A percentile compares a stretch with the other conserved stretches of the same genome.
Conservation (phyloP, 805 yeast species). For the Candida orba region DNA sequence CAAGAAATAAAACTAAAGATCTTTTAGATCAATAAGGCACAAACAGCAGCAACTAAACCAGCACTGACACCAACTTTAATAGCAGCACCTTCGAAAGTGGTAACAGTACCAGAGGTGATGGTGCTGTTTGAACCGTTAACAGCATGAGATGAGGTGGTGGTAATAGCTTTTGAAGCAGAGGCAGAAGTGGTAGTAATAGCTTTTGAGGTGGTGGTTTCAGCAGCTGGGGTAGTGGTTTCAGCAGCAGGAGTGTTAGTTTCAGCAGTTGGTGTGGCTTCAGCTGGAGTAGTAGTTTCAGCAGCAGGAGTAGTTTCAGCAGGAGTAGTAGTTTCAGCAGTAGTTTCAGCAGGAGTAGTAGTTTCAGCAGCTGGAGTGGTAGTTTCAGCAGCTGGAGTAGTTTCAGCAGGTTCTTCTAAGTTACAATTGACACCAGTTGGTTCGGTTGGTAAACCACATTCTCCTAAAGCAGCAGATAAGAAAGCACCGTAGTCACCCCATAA, state of each 20-base stretch:
- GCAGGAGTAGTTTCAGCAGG: not conserved
- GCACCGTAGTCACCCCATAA: slow-evolving; percentile 5
- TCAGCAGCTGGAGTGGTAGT: not conserved
- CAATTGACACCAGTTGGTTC: slow-evolving; percentile 6
- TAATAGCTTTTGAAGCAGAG: not conserved
- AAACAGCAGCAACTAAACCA: slow-evolving; percentile 4
- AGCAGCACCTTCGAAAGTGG: slow-evolving; percentile 2
- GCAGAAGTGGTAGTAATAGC: not conserved
- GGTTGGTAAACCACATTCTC: slow-evolving; percentile 5
- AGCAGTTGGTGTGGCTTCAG: not conserved
- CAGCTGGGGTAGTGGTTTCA: not conserved
- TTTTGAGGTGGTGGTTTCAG: not conserved
- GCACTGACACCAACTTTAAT: slow-evolving; percentile 1
- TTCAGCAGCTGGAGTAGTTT: not conserved
- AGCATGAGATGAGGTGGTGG: not conserved
- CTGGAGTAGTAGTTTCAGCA: not conserved
- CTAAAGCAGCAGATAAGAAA: slow-evolving; percentile 1
- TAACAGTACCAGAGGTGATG: not conserved
- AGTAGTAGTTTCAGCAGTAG: slow-evolving; percentile 1
- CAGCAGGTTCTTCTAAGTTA: not conserved
- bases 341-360: not conserved
- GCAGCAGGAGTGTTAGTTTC: not conserved
- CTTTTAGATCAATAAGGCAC: slow-evolving; percentile 6
- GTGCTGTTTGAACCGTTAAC: not conserved
- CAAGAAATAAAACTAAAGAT: not conserved